Percentiles rank a stretch among this genome's conserved stretches.
These are phyloP conservation scores for Fraxinus albicans DNA, from an alignment of 305 asterid species.

Conservation along the genomic window DNA sequence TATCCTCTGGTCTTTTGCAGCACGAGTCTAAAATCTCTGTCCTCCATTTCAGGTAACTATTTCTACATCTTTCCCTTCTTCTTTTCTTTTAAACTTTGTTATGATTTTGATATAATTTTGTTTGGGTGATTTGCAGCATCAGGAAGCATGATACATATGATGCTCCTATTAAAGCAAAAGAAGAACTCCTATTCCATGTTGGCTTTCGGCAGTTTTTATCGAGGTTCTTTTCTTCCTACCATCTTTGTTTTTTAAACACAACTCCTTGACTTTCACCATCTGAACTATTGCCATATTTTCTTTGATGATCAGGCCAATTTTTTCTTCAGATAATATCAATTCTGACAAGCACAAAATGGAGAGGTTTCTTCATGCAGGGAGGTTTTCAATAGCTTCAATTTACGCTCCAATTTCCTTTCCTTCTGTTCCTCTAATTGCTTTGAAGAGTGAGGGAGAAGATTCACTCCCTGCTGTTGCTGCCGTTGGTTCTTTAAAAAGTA, in stretches of 20 bases:
- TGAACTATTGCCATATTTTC: not conserved
- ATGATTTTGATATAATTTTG: slow-evolving; percentile 18
- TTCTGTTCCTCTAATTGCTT: slow-evolving; percentile 72
- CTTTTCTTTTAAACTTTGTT: slow-evolving; percentile 3
- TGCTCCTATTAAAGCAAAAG: slow-evolving; percentile 95
- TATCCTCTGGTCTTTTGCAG: slow-evolving; percentile 78
- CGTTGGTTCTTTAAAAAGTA: slow-evolving; percentile 74
- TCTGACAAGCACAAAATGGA: slow-evolving; percentile 94
- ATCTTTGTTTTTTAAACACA: not conserved
- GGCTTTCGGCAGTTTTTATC: slow-evolving; percentile 90
- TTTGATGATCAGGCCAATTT: slow-evolving; percentile 66
- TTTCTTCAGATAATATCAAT: slow-evolving; percentile 70
- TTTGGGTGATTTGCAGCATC: slow-evolving; percentile 43
- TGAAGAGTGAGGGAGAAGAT: slow-evolving; percentile 60
- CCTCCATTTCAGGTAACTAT: slow-evolving; percentile 84
- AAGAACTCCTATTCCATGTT: slow-evolving; percentile 84
- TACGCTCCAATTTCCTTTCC: slow-evolving; percentile 85
- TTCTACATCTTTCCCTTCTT: slow-evolving; percentile 10
- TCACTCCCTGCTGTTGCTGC: slow-evolving; percentile 71
- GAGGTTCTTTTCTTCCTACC: slow-evolving; percentile 43
- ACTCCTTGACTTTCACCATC: not conserved
- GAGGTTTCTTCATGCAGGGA: slow-evolving; percentile 92
- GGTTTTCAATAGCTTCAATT: slow-evolving; percentile 79
- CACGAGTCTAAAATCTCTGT: slow-evolving; percentile 92
- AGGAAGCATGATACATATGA: slow-evolving; percentile 73